A percentile compares a stretch with the other conserved stretches of the same genome.
phyloP scores from a whole-genome alignment of 495 filamentous ascomycete genomes.

The Lentithecium fluviatile region DNA sequence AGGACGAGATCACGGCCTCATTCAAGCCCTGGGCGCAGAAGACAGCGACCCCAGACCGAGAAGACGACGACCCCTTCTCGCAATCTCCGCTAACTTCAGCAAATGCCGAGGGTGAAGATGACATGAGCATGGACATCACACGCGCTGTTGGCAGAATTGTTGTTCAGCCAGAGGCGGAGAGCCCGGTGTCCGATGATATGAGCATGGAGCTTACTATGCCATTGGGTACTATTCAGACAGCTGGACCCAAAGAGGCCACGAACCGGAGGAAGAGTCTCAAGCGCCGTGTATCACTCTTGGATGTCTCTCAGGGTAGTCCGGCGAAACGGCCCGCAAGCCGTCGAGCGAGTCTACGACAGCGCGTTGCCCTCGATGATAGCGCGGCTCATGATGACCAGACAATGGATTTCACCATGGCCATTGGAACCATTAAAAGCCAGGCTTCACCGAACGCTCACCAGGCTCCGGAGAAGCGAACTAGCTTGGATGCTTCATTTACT shows the following conservation, averaged over 20 bases:
- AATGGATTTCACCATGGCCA: conserved; percentile 2
- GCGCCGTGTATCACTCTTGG: conserved; percentile 27
- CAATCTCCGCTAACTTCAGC: conserved; percentile 30
- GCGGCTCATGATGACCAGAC: not conserved
- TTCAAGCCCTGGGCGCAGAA: conserved; percentile 67
- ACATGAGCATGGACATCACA: conserved; percentile 55
- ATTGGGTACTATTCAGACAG: conserved; percentile 41
- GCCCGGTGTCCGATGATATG: conserved; percentile 36
- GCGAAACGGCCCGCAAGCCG: conserved; percentile 27
- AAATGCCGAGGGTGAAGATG: conserved; percentile 38
- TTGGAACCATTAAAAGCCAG: not conserved
- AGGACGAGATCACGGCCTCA: conserved; percentile 75
- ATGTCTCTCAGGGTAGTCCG: conserved; percentile 33
- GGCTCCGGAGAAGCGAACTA: not conserved
- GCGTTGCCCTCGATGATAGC: not conserved
- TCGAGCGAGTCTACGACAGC: conserved; percentile 23
- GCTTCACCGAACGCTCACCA: not conserved
- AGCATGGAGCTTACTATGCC: conserved; percentile 48
- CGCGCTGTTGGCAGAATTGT: conserved; percentile 49
- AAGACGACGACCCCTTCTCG: conserved; percentile 59
- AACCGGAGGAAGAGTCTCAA: conserved; percentile 33
- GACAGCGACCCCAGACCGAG: conserved; percentile 49
- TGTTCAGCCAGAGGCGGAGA: conserved; percentile 34
- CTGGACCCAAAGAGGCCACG: not conserved
- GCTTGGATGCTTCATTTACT: conserved; percentile 21